A percentile compares a stretch with the other conserved stretches of the same genome.
These are phyloP conservation scores for Penicillium crystallinum DNA, from an alignment of 495 filamentous ascomycete species.

Conservation along the genomic window DNA sequence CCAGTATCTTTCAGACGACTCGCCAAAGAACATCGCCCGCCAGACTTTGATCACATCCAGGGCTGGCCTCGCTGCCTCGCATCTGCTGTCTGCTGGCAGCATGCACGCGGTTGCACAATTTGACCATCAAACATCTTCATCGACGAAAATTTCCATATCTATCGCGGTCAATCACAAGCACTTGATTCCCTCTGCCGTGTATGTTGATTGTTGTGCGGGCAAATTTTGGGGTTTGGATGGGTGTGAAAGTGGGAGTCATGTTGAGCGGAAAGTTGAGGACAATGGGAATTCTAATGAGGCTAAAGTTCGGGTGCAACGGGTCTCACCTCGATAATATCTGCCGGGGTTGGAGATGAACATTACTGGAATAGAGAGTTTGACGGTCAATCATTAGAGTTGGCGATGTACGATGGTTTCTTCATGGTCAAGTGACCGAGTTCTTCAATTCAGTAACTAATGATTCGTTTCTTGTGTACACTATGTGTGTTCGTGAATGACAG, in stretches of 20 bases:
- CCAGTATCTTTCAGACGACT: conserved; percentile 65
- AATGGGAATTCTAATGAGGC: not conserved
- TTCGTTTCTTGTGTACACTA: conserved; percentile 6
- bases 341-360: conserved; percentile 20
- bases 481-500: conserved; percentile 1
- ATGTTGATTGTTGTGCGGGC: conserved; percentile 40
- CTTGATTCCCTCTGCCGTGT: conserved; percentile 49
- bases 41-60: conserved; percentile 64
- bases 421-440: not conserved
- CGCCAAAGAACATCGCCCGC: conserved; percentile 64
- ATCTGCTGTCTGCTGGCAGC: conserved; percentile 71
- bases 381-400: conserved; percentile 6
- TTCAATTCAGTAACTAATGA: conserved; percentile 1
- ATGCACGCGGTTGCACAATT: conserved; percentile 69
- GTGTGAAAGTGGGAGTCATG: conserved; percentile 17
- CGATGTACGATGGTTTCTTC: conserved; percentile 1
- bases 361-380: conserved; percentile 18
- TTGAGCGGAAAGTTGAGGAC: conserved; percentile 2
- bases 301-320: conserved; percentile 7
- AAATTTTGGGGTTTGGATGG: conserved; percentile 27
- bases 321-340: conserved; percentile 16
- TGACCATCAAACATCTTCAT: conserved; percentile 78
- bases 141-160: conserved; percentile 64
- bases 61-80: conserved; percentile 86
- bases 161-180: conserved; percentile 66